A percentile compares a stretch with the other conserved stretches of the same genome.
Evolutionary conservation across 805 yeast genomes (phyloP).

Genomic region (Saccharomycopsis sp.): DNA sequence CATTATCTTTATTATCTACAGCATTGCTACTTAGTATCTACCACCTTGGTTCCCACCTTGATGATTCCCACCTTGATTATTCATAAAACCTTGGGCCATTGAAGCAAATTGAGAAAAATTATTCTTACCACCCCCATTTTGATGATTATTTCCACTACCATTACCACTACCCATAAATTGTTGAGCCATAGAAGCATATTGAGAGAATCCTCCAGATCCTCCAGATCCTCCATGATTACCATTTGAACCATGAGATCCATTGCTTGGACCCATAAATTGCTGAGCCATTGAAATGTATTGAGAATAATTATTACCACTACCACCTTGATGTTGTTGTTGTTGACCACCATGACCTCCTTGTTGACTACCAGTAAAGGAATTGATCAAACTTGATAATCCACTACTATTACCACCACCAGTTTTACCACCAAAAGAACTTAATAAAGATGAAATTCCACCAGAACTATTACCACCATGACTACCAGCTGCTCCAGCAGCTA

Average conservation of each 20-base stretch:
- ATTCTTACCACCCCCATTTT: slow-evolving; percentile 3
- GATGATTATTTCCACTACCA: neutral
- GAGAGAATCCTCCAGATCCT: neutral
- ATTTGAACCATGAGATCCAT: neutral
- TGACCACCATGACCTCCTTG: neutral
- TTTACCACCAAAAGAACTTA: neutral
- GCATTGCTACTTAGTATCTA: too few relatives aligned
- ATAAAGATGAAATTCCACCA: neutral
- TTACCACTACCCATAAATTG: slow-evolving; percentile 1
- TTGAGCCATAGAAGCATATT: slow-evolving; percentile 10
- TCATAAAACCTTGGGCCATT: slow-evolving; percentile 11
- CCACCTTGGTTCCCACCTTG: neutral
- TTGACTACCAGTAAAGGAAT: neutral
- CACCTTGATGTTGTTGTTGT: neutral
- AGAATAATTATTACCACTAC: neutral
- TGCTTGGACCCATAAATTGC: too few relatives aligned
- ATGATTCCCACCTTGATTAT: neutral
- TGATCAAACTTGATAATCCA: slow-evolving; percentile 1
- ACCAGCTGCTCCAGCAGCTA: slow-evolving; percentile 9
- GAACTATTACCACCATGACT: neutral
- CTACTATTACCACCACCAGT: neutral
- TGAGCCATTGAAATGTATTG: too few relatives aligned
- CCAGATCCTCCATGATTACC: neutral
- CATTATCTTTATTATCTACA: too few relatives aligned
- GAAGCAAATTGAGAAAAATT: slow-evolving; percentile 11